Conservation (phyloP, 2,329 filamentous ascomycete genomes). For the Aspergillus hiratsukae region DNA sequence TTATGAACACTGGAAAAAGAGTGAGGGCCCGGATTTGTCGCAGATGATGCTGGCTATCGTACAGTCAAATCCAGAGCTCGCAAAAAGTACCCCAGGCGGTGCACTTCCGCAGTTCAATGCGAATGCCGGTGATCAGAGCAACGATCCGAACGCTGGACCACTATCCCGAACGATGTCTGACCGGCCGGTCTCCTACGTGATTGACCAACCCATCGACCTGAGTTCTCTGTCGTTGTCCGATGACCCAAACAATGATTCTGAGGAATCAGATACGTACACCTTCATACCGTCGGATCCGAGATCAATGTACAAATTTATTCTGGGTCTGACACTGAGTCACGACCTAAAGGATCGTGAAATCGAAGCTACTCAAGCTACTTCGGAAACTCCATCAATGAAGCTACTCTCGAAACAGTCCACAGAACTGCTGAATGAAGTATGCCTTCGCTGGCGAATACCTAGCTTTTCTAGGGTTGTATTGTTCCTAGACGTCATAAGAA, state of each 20-base stretch:
- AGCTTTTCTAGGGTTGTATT: constrained; percentile 73
- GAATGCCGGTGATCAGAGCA: constrained; percentile 30
- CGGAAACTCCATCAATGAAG: constrained; percentile 48
- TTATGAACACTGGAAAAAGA: constrained; percentile 85
- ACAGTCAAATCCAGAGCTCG: constrained; percentile 77
- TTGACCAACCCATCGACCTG: constrained; percentile 61
- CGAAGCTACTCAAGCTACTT: constrained; percentile 46
- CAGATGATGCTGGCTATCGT: constrained; percentile 92
- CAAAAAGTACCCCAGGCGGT: constrained; percentile 64
- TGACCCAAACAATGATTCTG: constrained; percentile 35
- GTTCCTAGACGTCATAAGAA: constrained; percentile 76
- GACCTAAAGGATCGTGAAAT: constrained; percentile 55
- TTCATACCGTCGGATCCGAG: constrained; percentile 85
- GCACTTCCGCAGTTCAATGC: constrained; percentile 56
- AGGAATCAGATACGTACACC: constrained; percentile 62
- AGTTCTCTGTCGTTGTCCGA: constrained; percentile 60
- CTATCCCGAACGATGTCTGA: constrained; percentile 45
- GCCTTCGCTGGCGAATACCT: constrained; percentile 83
- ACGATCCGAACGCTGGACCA: constrained; percentile 43
- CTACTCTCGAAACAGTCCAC: constrained; percentile 69
- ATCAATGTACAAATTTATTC: constrained; percentile 74
- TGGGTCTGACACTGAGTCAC: constrained; percentile 67
- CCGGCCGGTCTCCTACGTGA: constrained; percentile 49
- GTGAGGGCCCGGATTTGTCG: constrained; percentile 80
- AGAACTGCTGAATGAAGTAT: constrained; percentile 80